phyloP scores from a whole-genome alignment of 2,329 filamentous ascomycete species.

The Coccinonectria pachysandricola region DNA sequence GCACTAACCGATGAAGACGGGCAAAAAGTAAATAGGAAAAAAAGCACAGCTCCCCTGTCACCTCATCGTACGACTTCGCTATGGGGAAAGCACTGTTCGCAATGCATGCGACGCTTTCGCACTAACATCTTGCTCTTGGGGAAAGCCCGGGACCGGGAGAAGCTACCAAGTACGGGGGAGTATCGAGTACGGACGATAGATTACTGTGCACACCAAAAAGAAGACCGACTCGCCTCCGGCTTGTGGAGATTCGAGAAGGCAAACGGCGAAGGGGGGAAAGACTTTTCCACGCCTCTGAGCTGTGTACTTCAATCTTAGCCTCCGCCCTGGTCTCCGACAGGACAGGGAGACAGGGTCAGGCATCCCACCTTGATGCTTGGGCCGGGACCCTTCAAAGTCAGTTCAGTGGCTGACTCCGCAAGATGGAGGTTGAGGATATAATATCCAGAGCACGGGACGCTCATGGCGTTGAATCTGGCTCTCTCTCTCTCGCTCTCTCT shows the following conservation, averaged over 20 bases:
- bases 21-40: slow-evolving; percentile 5
- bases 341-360: no score
- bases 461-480: slow-evolving; percentile 2
- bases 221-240: no score
- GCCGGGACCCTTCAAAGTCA: no score
- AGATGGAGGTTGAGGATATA: slow-evolving; percentile 15
- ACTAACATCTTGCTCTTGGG: no score
- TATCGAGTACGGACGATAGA: no score
- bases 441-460: slow-evolving; percentile 12
- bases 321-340: slow-evolving; percentile 6
- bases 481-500: not conserved
- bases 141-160: no score
- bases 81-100: slow-evolving; percentile 5
- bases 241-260: no score
- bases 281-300: slow-evolving; percentile 8
- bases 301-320: slow-evolving; percentile 9
- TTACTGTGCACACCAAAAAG: no score
- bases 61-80: slow-evolving; percentile 17
- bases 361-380: no score
- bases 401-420: no score
- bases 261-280: slow-evolving; percentile 7
- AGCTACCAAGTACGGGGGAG: no score
- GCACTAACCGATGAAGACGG: slow-evolving; percentile 7
- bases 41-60: slow-evolving; percentile 10
- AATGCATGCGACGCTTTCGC: no score